Percentiles rank a stretch among this genome's conserved stretches.
Evolutionary conservation across 768 basidiomycete genomes (phyloP).

Genomic region (Exsudoporus frostii): DNA sequence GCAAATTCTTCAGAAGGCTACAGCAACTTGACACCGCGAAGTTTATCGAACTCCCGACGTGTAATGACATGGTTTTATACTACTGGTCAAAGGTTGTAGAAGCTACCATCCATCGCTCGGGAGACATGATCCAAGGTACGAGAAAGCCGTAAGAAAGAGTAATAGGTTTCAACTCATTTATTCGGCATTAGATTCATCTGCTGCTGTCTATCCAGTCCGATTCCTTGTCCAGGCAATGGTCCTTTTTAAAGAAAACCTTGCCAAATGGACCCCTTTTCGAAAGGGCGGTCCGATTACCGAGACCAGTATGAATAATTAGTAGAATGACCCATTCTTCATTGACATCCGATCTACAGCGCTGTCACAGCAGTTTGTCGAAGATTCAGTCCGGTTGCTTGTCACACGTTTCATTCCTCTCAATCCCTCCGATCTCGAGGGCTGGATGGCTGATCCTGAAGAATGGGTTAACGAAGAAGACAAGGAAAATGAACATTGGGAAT

Average conservation of each 20-base stretch:
- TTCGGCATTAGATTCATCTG: constrained; percentile 48
- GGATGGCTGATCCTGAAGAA: constrained; percentile 90
- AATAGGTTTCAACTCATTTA: neutral
- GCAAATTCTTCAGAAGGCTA: constrained; percentile 76
- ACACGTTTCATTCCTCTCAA: constrained; percentile 84
- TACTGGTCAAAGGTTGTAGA: constrained; percentile 81
- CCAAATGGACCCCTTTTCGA: constrained; percentile 69
- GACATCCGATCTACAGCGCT: constrained; percentile 43
- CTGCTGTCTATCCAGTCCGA: constrained; percentile 70
- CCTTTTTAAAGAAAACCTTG: constrained; percentile 77
- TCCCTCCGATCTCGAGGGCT: constrained; percentile 73
- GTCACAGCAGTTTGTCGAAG: constrained; percentile 67
- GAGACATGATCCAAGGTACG: constrained; percentile 56
- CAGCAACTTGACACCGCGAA: constrained; percentile 57
- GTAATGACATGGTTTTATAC: constrained; percentile 66
- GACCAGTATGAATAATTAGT: constrained; percentile 42
- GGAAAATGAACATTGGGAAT: constrained; percentile 92
- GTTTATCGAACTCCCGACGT: constrained; percentile 62
- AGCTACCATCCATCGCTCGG: constrained; percentile 51
- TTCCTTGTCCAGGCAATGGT: constrained; percentile 84
- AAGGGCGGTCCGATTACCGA: constrained; percentile 59
- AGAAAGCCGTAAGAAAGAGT: neutral
- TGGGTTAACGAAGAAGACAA: constrained; percentile 90
- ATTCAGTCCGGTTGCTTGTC: constrained; percentile 72
- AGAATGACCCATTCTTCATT: constrained; percentile 1